Evolutionary conservation across 2,329 filamentous ascomycete species (phyloP).

Genomic region (Calonectria hongkongensis): DNA sequence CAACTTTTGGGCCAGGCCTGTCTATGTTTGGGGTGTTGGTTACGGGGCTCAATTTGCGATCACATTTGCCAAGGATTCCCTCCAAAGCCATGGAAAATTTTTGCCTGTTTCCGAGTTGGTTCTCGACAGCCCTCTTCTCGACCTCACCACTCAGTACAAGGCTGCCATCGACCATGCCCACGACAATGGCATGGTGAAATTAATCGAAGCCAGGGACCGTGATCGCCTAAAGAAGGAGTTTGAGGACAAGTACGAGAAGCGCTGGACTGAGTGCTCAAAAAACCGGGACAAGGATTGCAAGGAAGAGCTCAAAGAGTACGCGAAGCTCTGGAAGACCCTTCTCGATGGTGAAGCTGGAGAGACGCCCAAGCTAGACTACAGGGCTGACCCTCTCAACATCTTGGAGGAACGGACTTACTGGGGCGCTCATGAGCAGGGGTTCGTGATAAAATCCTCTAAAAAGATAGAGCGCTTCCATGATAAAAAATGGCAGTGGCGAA

Average conservation of each 20-base stretch:
- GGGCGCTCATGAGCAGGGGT: neutral
- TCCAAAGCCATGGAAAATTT: neutral
- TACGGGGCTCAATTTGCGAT: slow-evolving; percentile 29
- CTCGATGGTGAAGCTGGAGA: neutral
- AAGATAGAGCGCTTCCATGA: neutral
- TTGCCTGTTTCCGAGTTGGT: slow-evolving; percentile 7
- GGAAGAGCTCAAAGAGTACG: slow-evolving; percentile 9
- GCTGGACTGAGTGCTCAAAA: slow-evolving; percentile 19
- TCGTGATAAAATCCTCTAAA: neutral
- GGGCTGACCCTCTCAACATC: neutral
- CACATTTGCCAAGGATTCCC: slow-evolving; percentile 9
- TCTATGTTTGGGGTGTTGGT: slow-evolving; percentile 37
- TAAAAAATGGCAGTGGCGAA: neutral
- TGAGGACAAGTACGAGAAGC: slow-evolving; percentile 5
- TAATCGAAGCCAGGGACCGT: slow-evolving; percentile 2
- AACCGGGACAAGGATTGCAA: neutral
- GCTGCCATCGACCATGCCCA: slow-evolving; percentile 24
- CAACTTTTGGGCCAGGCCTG: neutral
- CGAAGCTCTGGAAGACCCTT: slow-evolving; percentile 21
- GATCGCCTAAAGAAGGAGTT: slow-evolving; percentile 17
- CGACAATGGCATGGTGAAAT: slow-evolving; percentile 1
- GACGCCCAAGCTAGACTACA: neutral
- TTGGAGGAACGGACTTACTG: neutral
- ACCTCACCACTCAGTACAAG: slow-evolving; percentile 33
- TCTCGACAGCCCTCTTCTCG: slow-evolving; percentile 38